Evolutionary conservation across 257 asterid genomes (phyloP), one percentile per base, ranked within the genome.

Genomic region (Petunia axillaris): DNA sequence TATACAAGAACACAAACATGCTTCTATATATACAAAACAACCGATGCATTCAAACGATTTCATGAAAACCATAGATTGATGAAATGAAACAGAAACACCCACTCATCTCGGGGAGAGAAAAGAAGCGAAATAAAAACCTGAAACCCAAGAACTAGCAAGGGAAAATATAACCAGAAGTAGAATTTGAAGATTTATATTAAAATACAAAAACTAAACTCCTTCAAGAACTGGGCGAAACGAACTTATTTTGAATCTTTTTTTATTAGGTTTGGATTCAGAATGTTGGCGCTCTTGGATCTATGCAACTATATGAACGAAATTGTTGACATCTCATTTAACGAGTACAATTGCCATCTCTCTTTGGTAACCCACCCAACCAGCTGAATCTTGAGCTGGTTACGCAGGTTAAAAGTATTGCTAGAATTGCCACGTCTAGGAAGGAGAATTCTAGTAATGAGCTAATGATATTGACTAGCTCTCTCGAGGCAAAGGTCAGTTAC

Each of bases 131-230:
- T 59, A 39, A 48, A 48, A 48, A 35, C 36, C 44, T 48, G 58
- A 46, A 71, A 48, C 59, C 59, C 77, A 71, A 71, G 77, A 71
- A 48, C 77, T 25, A 71, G 41, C 25, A 71, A 71, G 60, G 1
- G 25, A 35, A 71, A 71, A 48, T 35, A 68, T 15, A 68, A 68
- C 57, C 57, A 36, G 43, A 43, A 67, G 25, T 46, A 64, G 57
- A 68, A 68, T 41, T 4, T 43, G 25, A 68, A 43, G 54, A 36
- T 16, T 44, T 55, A 43, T n/a, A 52, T 68, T n/a, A 44, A 68
- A 68, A 41, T 2, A 68, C 53, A 68, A 39, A 68, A 41, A 8
- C n/a, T n/a, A 10, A 8, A 54, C 9, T 43, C 54, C 55, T 67
- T 43, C 43, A 43, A 39, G 55, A 1, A 0, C 0, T n/a, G 44